phyloP scores from a whole-genome alignment of 345 rosid genomes.

The Populus pruinosa region DNA sequence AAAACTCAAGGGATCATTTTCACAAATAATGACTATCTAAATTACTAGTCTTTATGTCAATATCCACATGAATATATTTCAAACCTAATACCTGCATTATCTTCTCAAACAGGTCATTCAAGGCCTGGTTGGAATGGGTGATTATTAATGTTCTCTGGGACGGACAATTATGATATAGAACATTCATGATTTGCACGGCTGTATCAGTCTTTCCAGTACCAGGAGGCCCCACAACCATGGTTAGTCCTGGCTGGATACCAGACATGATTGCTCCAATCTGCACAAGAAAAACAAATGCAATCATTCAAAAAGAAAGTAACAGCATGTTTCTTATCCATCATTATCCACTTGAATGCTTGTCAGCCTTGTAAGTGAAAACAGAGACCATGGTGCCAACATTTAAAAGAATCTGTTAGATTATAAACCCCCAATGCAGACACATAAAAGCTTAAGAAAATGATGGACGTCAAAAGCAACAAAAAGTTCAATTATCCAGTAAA shows the following conservation, averaged over 20 bases:
- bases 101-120: slow-evolving; percentile 98
- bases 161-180: slow-evolving; percentile 95
- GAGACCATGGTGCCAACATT: neutral
- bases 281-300: slow-evolving; percentile 13
- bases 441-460: too few relatives aligned
- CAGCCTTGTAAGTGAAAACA: neutral
- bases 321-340: neutral
- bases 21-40: neutral
- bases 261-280: slow-evolving; percentile 97
- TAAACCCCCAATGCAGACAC: too few relatives aligned
- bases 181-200: slow-evolving; percentile 93
- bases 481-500: too few relatives aligned
- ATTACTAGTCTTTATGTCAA: neutral
- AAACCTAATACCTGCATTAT: slow-evolving; percentile 70
- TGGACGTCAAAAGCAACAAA: too few relatives aligned
- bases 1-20: neutral
- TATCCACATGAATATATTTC: neutral
- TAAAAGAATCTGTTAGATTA: neutral
- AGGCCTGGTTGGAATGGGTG: slow-evolving; percentile 97
- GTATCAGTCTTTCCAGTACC: slow-evolving; percentile 99
- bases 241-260: slow-evolving; percentile 95
- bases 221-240: slow-evolving; percentile 99
- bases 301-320: neutral
- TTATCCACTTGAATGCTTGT: too few relatives aligned
- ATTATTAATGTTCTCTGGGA: slow-evolving; percentile 95